Evolutionary conservation across 371 early-diverging fungal species (phyloP), one percentile per base, ranked within the genome.

Genomic region (Syncephalastrum monosporum): DNA sequence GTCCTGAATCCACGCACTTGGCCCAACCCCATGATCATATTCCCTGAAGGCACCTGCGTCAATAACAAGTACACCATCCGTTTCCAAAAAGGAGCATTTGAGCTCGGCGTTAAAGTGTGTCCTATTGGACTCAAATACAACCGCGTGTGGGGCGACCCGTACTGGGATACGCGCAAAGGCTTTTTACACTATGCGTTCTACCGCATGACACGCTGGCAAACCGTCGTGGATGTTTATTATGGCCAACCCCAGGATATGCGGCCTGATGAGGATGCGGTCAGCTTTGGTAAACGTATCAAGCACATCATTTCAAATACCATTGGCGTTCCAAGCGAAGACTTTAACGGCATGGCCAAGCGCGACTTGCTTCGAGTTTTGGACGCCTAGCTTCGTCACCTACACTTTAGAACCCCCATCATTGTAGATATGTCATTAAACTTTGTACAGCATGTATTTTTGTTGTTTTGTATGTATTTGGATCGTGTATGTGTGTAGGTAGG

Each of bases 11-110:
- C 68, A 13, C 60, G 54, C 8, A 75, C 70, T 12, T 68, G 72
- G 69, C 66, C 66, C 12, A 75, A 72, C 41, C 75, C 75, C 48
- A 75, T 93, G 72, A 68, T 92, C 21, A 86, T 93, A 21, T 93
- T 93, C 69, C 94, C 94, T n/a, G 94, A 93, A 71, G 92, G 92
- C 6, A 91, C 92, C 5, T 92, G 92, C 69, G 92, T 93, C 25
- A 92, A 92, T 60, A 93, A 93, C 68, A 82, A 89, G 58, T 88
- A 86, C 61, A 81, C 86, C 0, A 90, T 93, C 41, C 81, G 92
- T 23, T 93, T 91, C 68, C 94, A 93, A 61, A 93, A 92, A 59
- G 92, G 94, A 4, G 92, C 91, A 2, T 93, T 93, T 76, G 92
- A 93, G 49, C 67, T 92, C 42, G 90, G 84, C 48, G 85, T 84